Evolutionary conservation across 1,139 yeast species (phyloP).

Genomic region (Magnusiomyces tetraspermus): DNA sequence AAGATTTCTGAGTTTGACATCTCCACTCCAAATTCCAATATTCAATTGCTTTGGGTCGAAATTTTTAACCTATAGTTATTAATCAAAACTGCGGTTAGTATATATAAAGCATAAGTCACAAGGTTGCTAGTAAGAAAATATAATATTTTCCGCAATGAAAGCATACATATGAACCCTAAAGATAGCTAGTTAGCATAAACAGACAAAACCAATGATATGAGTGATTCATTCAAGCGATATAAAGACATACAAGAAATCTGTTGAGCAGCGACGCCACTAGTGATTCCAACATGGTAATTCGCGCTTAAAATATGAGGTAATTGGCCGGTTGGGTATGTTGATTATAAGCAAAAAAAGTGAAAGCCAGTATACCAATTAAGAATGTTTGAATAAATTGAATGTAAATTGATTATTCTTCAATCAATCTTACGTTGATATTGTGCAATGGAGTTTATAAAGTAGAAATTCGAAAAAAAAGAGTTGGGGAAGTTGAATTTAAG

Average conservation of each 20-base stretch:
- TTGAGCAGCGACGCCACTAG: slow-evolving; percentile 42
- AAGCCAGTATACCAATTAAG: too few species aligned
- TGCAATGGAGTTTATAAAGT: too few species aligned
- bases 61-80: slow-evolving; percentile 75
- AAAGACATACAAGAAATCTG: slow-evolving; percentile 36
- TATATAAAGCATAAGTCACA: neutral
- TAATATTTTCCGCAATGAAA: too few species aligned
- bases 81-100: neutral
- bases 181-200: neutral
- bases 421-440: too few species aligned
- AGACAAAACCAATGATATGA: neutral
- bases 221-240: slow-evolving; percentile 16
- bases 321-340: too few species aligned
- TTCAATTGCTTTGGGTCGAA: slow-evolving; percentile 91
- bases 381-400: too few species aligned
- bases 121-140: too few species aligned
- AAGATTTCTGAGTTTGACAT: slow-evolving; percentile 73
- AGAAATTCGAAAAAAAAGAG: too few species aligned
- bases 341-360: too few species aligned
- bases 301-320: too few species aligned
- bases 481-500: neutral
- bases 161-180: neutral
- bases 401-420: too few species aligned
- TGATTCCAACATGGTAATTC: slow-evolving; percentile 38
- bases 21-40: slow-evolving; percentile 97